These are phyloP conservation scores for Phycomyces blakesleeanus DNA, from an alignment of 192 early-diverging fungal species.

Conservation along the genomic window DNA sequence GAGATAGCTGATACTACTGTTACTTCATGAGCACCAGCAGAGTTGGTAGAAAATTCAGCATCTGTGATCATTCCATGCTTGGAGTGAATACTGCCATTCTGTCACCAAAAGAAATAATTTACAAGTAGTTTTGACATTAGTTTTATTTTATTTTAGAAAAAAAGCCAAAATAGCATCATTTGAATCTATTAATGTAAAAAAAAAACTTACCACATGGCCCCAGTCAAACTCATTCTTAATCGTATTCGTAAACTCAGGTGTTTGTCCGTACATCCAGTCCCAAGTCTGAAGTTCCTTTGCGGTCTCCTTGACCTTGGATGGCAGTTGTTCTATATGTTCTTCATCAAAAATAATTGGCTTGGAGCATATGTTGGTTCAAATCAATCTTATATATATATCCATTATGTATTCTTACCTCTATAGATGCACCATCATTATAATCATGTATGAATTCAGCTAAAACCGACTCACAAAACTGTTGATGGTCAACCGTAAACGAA, in stretches of 20 bases:
- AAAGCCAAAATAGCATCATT: too few relatives aligned
- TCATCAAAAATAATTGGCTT: slow-evolving; percentile 30
- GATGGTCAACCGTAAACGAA: slow-evolving; percentile 80
- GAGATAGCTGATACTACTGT: slow-evolving; percentile 23
- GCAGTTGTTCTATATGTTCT: slow-evolving; percentile 10
- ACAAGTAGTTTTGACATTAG: background rate
- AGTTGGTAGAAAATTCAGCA: slow-evolving; percentile 12
- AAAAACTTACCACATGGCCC: slow-evolving; percentile 50
- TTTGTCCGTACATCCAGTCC: slow-evolving; percentile 92
- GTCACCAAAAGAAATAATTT: background rate
- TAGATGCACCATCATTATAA: slow-evolving; percentile 40
- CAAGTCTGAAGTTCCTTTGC: slow-evolving; percentile 54
- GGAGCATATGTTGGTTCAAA: background rate
- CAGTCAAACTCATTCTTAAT: slow-evolving; percentile 48
- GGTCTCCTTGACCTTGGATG: slow-evolving; percentile 23
- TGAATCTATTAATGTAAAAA: too few relatives aligned
- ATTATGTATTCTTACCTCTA: slow-evolving; percentile 26
- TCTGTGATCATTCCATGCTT: slow-evolving; percentile 27
- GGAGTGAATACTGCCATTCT: slow-evolving; percentile 21
- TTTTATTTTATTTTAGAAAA: too few relatives aligned
- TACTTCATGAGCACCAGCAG: slow-evolving; percentile 20
- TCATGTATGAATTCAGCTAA: slow-evolving; percentile 62
- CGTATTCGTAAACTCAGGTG: slow-evolving; percentile 77
- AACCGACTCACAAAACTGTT: slow-evolving; percentile 75
- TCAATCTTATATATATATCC: background rate